Percentiles rank a stretch among this genome's conserved stretches.
Evolutionary conservation across 78 protist species (phyloP).

Genomic region (Dictyostelium firmibasis): DNA sequence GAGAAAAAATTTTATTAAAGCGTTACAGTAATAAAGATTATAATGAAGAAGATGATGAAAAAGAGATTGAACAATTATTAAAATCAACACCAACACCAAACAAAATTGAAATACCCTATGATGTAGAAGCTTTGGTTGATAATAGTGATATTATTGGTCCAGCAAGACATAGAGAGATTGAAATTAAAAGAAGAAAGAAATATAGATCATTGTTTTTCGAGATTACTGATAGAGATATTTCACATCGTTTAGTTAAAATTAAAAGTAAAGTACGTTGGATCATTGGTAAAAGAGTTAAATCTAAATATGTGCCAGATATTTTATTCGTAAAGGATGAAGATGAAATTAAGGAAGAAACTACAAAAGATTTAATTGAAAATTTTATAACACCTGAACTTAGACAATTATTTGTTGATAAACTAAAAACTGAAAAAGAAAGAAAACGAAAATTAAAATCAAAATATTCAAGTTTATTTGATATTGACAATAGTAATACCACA

Average conservation of each 20-base stretch:
- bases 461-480: constrained; percentile 40
- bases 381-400: neutral
- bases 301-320: constrained; percentile 58
- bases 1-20: neutral
- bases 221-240: constrained; percentile 32
- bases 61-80: neutral
- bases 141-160: neutral
- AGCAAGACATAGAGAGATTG: neutral
- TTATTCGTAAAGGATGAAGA: constrained; percentile 15
- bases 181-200: neutral
- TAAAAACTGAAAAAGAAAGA: neutral
- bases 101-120: neutral
- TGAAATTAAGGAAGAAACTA: neutral
- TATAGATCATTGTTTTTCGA: neutral
- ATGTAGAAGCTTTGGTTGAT: neutral
- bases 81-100: neutral
- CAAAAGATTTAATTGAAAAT: constrained; percentile 9
- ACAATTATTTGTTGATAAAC: neutral
- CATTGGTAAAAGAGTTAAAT: constrained; percentile 29
- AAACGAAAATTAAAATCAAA: constrained; percentile 2
- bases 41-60: neutral
- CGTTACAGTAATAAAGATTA: neutral
- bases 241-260: neutral
- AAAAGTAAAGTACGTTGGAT: constrained; percentile 4
- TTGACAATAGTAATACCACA: neutral